Percentiles rank a stretch among this genome's conserved stretches.
Conservation (phyloP, 768 basidiomycete genomes). For the Boletus reticuloceps region DNA sequence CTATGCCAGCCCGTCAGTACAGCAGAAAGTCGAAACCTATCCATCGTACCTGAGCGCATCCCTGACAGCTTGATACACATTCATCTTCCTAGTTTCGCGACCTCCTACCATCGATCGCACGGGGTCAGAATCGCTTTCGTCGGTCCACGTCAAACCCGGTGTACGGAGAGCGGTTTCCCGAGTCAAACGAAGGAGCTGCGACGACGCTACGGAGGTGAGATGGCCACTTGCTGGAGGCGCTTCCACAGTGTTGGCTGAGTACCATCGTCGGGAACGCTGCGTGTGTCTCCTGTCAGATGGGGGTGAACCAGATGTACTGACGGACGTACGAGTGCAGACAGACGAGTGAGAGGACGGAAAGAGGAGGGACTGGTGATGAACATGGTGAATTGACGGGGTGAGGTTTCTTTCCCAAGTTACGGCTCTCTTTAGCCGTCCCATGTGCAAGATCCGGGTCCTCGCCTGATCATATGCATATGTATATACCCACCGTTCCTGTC, state of each 20-base stretch:
- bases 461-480: not conserved
- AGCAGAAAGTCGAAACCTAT: not conserved
- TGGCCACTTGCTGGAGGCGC: conserved; percentile 82
- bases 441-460: conserved; percentile 28
- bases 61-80: conserved; percentile 88
- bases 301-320: not conserved
- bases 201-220: conserved; percentile 68
- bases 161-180: conserved; percentile 72
- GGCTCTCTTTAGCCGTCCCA: not conserved
- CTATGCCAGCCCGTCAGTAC: conserved; percentile 37
- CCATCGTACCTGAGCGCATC: conserved; percentile 76
- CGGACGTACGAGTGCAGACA: conserved; percentile 16
- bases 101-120: conserved; percentile 57
- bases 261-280: conserved; percentile 36
- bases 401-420: not conserved
- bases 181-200: conserved; percentile 58
- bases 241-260: conserved; percentile 49
- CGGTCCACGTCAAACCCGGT: conserved; percentile 68
- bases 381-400: conserved; percentile 22
- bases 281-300: conserved; percentile 1
- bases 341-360: conserved; percentile 19
- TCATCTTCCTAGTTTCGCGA: conserved; percentile 92
- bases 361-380: conserved; percentile 7
- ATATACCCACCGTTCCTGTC: conserved; percentile 7
- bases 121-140: conserved; percentile 48